phyloP scores from a whole-genome alignment of 108 stramenopile species.

The Cyclotella distinguenda region DNA sequence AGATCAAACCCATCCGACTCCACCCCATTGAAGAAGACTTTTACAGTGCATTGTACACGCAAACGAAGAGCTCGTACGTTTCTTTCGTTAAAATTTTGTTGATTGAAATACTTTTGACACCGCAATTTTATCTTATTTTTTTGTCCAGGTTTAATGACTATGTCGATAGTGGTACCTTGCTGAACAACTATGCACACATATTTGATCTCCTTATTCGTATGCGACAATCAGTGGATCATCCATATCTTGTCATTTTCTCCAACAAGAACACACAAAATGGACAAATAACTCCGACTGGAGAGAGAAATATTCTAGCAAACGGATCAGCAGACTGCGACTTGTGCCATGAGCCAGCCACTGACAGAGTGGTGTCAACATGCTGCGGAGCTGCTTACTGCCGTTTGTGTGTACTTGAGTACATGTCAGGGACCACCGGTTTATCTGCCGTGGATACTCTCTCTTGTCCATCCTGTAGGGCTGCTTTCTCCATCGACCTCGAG shows the following conservation, averaged over 20 bases:
- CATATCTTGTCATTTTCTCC: slow-evolving; percentile 88
- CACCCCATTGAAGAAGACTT: slow-evolving; percentile 96
- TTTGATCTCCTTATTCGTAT: slow-evolving; percentile 95
- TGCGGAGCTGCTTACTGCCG: slow-evolving; percentile 78
- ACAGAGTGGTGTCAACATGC: slow-evolving; percentile 75
- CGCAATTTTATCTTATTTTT: no score
- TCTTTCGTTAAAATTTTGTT: no score
- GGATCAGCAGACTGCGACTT: slow-evolving; percentile 75
- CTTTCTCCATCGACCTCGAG: slow-evolving; percentile 85
- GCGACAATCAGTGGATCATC: slow-evolving; percentile 98
- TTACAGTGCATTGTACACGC: slow-evolving; percentile 94
- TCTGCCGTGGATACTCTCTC: slow-evolving; percentile 32
- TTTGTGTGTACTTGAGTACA: slow-evolving; percentile 78
- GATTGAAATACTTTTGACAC: no score
- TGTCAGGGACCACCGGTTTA: slow-evolving; percentile 58
- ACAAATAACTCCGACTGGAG: slow-evolving; percentile 10
- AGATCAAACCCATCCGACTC: slow-evolving; percentile 79
- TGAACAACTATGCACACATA: slow-evolving; percentile 99
- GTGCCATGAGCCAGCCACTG: slow-evolving; percentile 80
- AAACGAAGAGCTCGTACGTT: slow-evolving; percentile 88
- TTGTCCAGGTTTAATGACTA: slow-evolving; percentile 99
- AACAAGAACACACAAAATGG: slow-evolving; percentile 32
- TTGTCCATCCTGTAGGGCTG: slow-evolving; percentile 77
- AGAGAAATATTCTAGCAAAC: slow-evolving; percentile 54
- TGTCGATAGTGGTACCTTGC: slow-evolving; percentile 85